These are phyloP conservation scores for Geranomyces variabilis DNA, from an alignment of 192 early-diverging fungal species.

Conservation along the genomic window DNA sequence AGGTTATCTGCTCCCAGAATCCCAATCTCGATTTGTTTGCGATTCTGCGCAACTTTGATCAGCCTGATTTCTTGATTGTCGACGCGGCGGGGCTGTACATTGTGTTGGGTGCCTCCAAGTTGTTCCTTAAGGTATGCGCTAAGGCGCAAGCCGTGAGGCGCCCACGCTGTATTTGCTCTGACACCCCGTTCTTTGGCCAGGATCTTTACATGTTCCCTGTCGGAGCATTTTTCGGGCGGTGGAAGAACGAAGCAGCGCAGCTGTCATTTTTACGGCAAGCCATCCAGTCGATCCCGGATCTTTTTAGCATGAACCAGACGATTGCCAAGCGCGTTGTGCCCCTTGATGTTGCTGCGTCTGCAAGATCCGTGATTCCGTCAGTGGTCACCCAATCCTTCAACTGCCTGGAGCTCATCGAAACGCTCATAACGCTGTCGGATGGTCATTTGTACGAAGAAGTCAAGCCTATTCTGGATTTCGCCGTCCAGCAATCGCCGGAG, in stretches of 20 bases:
- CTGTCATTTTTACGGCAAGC: slow-evolving; percentile 69
- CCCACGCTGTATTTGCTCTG: neutral
- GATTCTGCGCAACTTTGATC: slow-evolving; percentile 67
- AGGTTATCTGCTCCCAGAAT: slow-evolving; percentile 40
- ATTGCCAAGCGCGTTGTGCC: slow-evolving; percentile 56
- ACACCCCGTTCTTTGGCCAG: slow-evolving; percentile 34
- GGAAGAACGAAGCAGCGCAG: slow-evolving; percentile 73
- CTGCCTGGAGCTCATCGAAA: slow-evolving; percentile 72
- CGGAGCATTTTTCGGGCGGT: slow-evolving; percentile 70
- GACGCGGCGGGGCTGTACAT: slow-evolving; percentile 65
- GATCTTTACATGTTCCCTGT: slow-evolving; percentile 68
- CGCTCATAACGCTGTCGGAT: slow-evolving; percentile 57
- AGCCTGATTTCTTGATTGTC: slow-evolving; percentile 59
- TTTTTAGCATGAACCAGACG: slow-evolving; percentile 60
- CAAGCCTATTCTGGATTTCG: slow-evolving; percentile 64
- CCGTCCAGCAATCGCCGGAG: slow-evolving; percentile 70
- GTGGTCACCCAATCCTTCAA: slow-evolving; percentile 65
- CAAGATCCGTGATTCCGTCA: slow-evolving; percentile 46
- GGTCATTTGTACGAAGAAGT: slow-evolving; percentile 62
- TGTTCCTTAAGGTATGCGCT: slow-evolving; percentile 51
- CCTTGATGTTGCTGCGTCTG: slow-evolving; percentile 56
- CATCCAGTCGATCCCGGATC: slow-evolving; percentile 57
- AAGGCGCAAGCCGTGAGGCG: neutral
- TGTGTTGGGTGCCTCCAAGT: slow-evolving; percentile 63
- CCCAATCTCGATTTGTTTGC: slow-evolving; percentile 65